Base-by-base conservation (phyloP, 2,329 filamentous ascomycete species). In the Alternaria sp. region DNA sequence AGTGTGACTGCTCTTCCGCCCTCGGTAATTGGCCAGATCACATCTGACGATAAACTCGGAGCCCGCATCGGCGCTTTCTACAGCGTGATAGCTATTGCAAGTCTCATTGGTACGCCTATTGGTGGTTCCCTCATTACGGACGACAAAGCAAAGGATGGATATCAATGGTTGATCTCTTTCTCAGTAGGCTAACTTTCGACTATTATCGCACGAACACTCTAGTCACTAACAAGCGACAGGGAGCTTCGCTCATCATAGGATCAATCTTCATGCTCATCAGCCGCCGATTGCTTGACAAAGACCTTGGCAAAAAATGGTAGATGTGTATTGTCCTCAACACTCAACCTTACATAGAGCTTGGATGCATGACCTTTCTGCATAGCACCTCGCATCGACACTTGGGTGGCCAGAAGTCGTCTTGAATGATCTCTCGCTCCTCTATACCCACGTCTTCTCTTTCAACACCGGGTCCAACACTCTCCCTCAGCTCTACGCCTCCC, bases 11-110 rank as follows among this genome's bases (percentile, higher is more conserved):
- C 86, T 0, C 79, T 92, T 18, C 81, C 82, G 0, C 88, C 90
- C 0, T 84, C 89, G 0, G 80, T 91, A 14, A 81, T 93, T 22
- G 89, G 89, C 1, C 89, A 93, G 69, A 90, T 93, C 62, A 88
- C 86, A 1, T 88, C 91, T 46, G 85, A 92, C 38, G 82, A 86
- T 20, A 84, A 91, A 73, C 88, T 93, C 34, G 91, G 91, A 14
- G 85, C 89, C 2, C 83, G 91, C 6, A 88, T 85, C 2, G 91
- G 91, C 0, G 84, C 85, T 0, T 82, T 87, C 26, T 91, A 90
- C 72, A 84, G 86, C 16, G 74, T 88, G 47, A 82, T 88, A 57
- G 84, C 87, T 1, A 79, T 93, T 32, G 89, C 88, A 4, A 88
- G 87, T 1, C 78, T 94, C 51, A 87, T 87, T 0, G 88, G 89